Evolutionary conservation across 1,139 yeast genomes (phyloP).

Genomic region (Saccharomyces hybrid): DNA sequence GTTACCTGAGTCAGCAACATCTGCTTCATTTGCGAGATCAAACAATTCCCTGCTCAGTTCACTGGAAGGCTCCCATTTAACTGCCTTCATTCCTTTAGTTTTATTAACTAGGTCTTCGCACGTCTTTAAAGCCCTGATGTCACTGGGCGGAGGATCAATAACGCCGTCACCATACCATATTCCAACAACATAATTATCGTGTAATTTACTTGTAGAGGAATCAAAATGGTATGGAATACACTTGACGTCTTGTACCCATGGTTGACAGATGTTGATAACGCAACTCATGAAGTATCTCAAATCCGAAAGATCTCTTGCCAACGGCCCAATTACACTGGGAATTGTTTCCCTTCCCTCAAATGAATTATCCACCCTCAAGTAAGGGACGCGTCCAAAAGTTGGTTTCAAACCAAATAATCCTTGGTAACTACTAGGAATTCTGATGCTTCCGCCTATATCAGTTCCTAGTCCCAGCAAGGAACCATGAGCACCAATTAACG

Average conservation of each 20-base stretch:
- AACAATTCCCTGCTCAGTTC: slow-evolving; percentile 8
- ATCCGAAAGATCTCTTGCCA: slow-evolving; percentile 54
- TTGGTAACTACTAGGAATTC: slow-evolving; percentile 49
- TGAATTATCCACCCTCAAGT: slow-evolving; percentile 44
- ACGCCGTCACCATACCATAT: slow-evolving; percentile 15
- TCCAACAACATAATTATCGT: slow-evolving; percentile 10
- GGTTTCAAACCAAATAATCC: slow-evolving; percentile 51
- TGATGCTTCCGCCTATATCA: slow-evolving; percentile 57
- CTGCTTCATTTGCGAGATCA: slow-evolving; percentile 11
- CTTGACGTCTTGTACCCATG: slow-evolving; percentile 50
- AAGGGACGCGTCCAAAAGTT: slow-evolving; percentile 42
- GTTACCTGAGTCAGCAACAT: slow-evolving; percentile 14
- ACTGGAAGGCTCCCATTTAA: slow-evolving; percentile 11
- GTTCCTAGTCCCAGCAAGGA: slow-evolving; percentile 50
- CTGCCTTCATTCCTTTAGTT: slow-evolving; percentile 9
- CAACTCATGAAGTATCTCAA: slow-evolving; percentile 52
- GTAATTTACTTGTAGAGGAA: slow-evolving; percentile 2
- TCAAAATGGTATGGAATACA: slow-evolving; percentile 19
- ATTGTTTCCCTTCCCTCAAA: slow-evolving; percentile 50
- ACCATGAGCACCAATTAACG: slow-evolving; percentile 44
- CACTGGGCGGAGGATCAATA: slow-evolving; percentile 16
- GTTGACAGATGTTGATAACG: slow-evolving; percentile 41
- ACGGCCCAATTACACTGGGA: slow-evolving; percentile 50
- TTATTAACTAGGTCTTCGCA: slow-evolving; percentile 10
- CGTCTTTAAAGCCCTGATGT: slow-evolving; percentile 13